Evolutionary conservation across 2,329 filamentous ascomycete species (phyloP).

Genomic region (Lasiodiplodia gonubiensis): DNA sequence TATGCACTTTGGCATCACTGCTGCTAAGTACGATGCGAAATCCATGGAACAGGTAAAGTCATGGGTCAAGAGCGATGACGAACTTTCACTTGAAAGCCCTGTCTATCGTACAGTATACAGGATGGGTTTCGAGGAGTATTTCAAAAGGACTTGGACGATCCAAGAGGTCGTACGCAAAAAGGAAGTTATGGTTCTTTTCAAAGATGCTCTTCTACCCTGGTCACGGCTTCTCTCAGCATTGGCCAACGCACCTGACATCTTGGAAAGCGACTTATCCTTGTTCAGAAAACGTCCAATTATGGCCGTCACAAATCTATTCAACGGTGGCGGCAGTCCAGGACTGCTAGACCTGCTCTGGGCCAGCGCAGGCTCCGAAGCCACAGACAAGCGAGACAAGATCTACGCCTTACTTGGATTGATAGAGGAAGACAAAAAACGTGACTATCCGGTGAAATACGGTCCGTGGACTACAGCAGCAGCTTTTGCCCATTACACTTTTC

Average conservation of each 20-base stretch:
- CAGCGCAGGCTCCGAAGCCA: fast-evolving
- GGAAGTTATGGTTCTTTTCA: not conserved
- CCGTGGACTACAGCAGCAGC: not conserved
- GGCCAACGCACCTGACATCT: too few relatives aligned
- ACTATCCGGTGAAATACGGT: not conserved
- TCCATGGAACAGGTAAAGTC: too few relatives aligned
- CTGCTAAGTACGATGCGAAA: too few relatives aligned
- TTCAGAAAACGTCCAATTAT: too few relatives aligned
- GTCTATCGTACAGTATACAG: too few relatives aligned
- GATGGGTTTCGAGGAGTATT: too few relatives aligned
- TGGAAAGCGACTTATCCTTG: too few relatives aligned
- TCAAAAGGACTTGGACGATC: not conserved
- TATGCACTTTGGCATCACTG: not conserved
- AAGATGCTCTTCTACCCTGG: not conserved
- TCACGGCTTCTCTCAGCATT: too few relatives aligned
- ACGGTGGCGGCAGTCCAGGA: not conserved
- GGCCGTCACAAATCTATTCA: too few relatives aligned
- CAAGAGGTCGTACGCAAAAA: not conserved
- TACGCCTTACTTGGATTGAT: not conserved
- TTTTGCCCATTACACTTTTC: not conserved
- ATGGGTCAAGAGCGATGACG: too few relatives aligned
- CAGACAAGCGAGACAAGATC: not conserved
- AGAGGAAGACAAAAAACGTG: fast-evolving
- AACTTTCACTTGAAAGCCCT: too few relatives aligned
- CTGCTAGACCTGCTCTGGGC: not conserved